These are phyloP conservation scores for Schizonepeta tenuifolia DNA, from an alignment of 257 asterid species.

Conservation along the genomic window DNA sequence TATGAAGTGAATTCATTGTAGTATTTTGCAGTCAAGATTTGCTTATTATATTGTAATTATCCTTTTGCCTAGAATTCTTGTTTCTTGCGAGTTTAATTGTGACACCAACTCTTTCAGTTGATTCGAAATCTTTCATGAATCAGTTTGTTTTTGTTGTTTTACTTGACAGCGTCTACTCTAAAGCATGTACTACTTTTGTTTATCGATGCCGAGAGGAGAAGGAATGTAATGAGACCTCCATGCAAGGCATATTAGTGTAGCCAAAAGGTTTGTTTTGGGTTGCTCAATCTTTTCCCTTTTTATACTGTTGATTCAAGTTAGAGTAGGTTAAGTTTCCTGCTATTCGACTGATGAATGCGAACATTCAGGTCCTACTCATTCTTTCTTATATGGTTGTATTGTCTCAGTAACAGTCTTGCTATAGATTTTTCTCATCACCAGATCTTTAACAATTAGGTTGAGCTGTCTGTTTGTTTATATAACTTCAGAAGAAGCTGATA, in stretches of 20 bases:
- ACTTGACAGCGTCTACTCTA: not conserved
- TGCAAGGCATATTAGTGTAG: not conserved
- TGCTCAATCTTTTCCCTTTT: not conserved
- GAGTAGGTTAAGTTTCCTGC: not conserved
- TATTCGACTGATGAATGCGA: not conserved
- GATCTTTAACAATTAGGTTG: not conserved
- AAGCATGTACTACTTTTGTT: not conserved
- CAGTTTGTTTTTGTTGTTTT: not conserved
- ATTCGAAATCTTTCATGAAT: not conserved
- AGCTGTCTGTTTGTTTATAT: not conserved
- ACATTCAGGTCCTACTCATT: not conserved
- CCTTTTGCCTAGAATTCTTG: not conserved
- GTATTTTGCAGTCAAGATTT: slow-evolving; percentile 8
- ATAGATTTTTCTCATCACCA: not conserved
- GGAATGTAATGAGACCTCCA: not conserved
- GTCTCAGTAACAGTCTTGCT: not conserved
- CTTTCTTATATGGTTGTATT: not conserved
- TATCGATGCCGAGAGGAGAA: slow-evolving; percentile 5
- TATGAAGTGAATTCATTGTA: not conserved
- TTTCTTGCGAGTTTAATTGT: not conserved
- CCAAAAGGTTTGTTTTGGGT: slow-evolving; percentile 7
- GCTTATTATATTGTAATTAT: not conserved
- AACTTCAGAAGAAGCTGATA: not conserved
- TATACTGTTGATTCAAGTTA: not conserved
- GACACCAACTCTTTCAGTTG: not conserved